Percentiles rank a stretch among this genome's conserved stretches.
phyloP scores from a whole-genome alignment of 345 rosid genomes.

The Linum lewisii region DNA sequence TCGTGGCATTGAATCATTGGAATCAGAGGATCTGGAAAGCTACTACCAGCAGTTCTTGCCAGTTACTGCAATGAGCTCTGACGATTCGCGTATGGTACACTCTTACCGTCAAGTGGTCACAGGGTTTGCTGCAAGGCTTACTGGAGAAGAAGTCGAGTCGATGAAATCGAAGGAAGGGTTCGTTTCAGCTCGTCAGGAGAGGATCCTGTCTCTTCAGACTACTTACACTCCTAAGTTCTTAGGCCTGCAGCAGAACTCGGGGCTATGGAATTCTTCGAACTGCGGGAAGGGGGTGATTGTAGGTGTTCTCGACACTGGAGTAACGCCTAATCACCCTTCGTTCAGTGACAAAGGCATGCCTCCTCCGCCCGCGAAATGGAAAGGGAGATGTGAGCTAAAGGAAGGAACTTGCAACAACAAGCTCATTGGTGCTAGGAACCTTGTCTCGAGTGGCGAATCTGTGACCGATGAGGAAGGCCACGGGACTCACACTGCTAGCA shows the following conservation, averaged over 20 bases:
- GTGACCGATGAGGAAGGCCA: not conserved
- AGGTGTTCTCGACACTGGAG: not conserved
- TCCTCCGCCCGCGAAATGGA: slow-evolving; percentile 5
- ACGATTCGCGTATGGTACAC: not conserved
- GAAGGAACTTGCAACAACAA: not conserved
- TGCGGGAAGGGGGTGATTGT: not conserved
- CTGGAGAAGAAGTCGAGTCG: not conserved
- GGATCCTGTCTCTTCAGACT: not conserved
- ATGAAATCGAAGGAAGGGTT: slow-evolving; percentile 2
- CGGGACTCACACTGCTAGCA: slow-evolving; percentile 1
- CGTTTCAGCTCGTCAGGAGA: not conserved
- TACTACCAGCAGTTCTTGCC: not conserved
- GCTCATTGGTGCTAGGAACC: not conserved
- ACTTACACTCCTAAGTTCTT: not conserved
- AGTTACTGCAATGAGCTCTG: not conserved
- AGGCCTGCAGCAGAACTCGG: not conserved
- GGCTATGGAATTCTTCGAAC: not conserved
- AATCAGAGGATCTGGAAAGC: not conserved
- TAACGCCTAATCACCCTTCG: not conserved
- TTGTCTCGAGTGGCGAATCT: not conserved
- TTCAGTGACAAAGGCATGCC: not conserved
- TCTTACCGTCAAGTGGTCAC: not conserved
- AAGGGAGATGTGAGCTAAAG: not conserved
- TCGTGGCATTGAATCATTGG: not conserved
- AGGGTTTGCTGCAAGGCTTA: slow-evolving; percentile 2